These are phyloP conservation scores for Neopestalotiopsis sp. DNA, from an alignment of 2,329 filamentous ascomycete genomes.

Conservation along the genomic window DNA sequence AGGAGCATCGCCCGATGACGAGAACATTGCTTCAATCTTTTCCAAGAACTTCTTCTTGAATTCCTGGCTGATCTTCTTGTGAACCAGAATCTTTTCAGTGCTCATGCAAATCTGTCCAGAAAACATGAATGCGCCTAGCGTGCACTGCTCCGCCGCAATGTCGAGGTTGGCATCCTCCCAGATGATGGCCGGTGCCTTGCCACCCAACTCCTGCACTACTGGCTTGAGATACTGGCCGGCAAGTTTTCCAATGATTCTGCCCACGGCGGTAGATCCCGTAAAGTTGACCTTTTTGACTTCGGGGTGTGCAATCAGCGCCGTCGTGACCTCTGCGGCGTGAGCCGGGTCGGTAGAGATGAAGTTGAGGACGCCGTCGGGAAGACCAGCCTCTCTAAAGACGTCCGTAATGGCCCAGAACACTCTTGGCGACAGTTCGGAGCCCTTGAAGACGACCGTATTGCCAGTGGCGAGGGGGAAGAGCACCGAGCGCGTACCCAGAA, in stretches of 20 bases:
- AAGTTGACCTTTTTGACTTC: conserved; percentile 73
- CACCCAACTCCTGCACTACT: conserved; percentile 71
- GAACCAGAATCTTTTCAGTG: conserved; percentile 71
- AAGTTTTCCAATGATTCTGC: conserved; percentile 65
- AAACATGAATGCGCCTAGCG: conserved; percentile 66
- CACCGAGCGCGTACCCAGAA: conserved; percentile 50
- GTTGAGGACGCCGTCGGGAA: conserved; percentile 70
- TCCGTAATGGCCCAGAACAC: conserved; percentile 62
- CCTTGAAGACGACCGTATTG: conserved; percentile 69
- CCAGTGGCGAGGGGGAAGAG: conserved; percentile 67
- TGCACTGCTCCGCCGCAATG: conserved; percentile 63
- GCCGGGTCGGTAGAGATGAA: conserved; percentile 63
- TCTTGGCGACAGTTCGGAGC: conserved; percentile 63
- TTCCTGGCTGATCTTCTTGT: conserved; percentile 55
- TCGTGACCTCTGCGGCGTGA: conserved; percentile 65
- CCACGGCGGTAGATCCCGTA: conserved; percentile 70
- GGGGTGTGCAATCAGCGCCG: conserved; percentile 64
- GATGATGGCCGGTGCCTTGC: conserved; percentile 71
- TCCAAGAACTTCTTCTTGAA: conserved; percentile 49
- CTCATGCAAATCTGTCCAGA: conserved; percentile 74
- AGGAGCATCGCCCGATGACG: conserved; percentile 31
- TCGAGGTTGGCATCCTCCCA: conserved; percentile 71
- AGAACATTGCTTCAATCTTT: conserved; percentile 31
- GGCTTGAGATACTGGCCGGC: conserved; percentile 72
- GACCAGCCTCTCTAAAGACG: conserved; percentile 66